These are phyloP conservation scores for Xenosphaeropsis pyriputrescens DNA, from an alignment of 2,329 filamentous ascomycete species.

Conservation along the genomic window DNA sequence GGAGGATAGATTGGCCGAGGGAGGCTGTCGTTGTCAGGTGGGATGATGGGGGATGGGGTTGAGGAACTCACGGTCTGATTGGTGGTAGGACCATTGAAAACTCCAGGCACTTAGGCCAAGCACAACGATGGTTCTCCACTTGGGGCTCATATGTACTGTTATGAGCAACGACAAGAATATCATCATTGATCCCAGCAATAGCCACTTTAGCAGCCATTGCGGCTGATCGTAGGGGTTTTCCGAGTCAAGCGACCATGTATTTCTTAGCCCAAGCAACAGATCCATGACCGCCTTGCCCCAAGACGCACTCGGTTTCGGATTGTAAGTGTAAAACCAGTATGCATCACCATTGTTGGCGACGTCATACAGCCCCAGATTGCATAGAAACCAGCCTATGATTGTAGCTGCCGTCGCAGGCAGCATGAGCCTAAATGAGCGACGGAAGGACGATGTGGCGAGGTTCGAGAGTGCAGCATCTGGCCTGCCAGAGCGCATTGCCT, in stretches of 20 bases:
- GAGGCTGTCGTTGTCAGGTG: not conserved
- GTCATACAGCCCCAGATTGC: slow-evolving; percentile 35
- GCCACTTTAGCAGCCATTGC: slow-evolving; percentile 36
- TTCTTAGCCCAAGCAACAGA: slow-evolving; percentile 19
- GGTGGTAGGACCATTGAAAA: not conserved
- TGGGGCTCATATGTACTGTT: slow-evolving; percentile 18
- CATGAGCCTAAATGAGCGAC: slow-evolving; percentile 29
- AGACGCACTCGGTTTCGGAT: slow-evolving; percentile 24
- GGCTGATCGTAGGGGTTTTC: slow-evolving; percentile 34
- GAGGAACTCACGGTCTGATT: not conserved
- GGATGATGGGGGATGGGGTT: no score
- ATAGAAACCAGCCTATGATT: slow-evolving; percentile 30
- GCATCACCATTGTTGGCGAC: slow-evolving; percentile 38
- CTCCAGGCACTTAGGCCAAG: not conserved
- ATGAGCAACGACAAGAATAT: slow-evolving; percentile 26
- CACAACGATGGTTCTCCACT: not conserved
- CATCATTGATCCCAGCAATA: slow-evolving; percentile 25
- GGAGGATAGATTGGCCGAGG: not conserved
- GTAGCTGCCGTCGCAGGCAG: slow-evolving; percentile 28
- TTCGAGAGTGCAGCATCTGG: slow-evolving; percentile 14
- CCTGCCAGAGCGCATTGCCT: slow-evolving; percentile 20
- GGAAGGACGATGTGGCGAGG: slow-evolving; percentile 29
- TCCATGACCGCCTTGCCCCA: slow-evolving; percentile 24
- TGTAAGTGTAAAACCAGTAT: slow-evolving; percentile 35
- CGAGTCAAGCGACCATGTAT: slow-evolving; percentile 29